Base-by-base conservation (phyloP, 768 basidiomycete genomes). In the Royoungia palumana region DNA sequence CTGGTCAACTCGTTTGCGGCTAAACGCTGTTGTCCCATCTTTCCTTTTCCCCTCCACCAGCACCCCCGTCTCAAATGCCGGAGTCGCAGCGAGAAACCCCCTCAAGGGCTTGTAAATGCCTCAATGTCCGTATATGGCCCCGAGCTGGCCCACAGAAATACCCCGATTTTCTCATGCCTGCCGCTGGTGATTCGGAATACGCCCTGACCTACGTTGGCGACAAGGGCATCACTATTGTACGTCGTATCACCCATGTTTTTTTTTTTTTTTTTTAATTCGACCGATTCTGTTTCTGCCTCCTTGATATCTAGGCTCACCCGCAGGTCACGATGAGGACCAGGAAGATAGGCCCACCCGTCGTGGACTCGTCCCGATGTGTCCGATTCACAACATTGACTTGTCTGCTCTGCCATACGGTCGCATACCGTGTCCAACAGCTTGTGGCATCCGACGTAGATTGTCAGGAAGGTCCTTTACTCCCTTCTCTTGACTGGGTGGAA, bases 401-500 rank as follows among this genome's bases (percentile, higher is more conserved):
- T 67, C 75, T 91, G 17, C 65, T 83, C 32, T 91, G 88, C 69
- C 75, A 78, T 44, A 68, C 78, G 11, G 62, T 74, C 34, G 79
- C 78, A 30, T 91, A 91, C 72, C 87, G 87, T 41, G 82, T 89
- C 24, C 70, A 73, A 54, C 85, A 87, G 57, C 67, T 73, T 25
- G 74, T 83, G 44, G 71, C 79, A 35, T 66, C 70, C 41, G 83
- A 84, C 46, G 65, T 80, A 7, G 82, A 85, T 50, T 72, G 74
- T 13, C 76, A 76, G 41, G 83, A 84, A 46, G 82, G 84, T 8
- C 79, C 82, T 4, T 67, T 89, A 14, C 68, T 88, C 41, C 86
- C 88, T 14, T 80, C 80, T 1, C 81, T 84, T 44, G 85, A 87
- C 38, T 89, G 86, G 85, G 81, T 81, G 6, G 88, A 90, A 68